Base-by-base conservation (phyloP, 768 basidiomycete species). In the Lentinula guzmanii region DNA sequence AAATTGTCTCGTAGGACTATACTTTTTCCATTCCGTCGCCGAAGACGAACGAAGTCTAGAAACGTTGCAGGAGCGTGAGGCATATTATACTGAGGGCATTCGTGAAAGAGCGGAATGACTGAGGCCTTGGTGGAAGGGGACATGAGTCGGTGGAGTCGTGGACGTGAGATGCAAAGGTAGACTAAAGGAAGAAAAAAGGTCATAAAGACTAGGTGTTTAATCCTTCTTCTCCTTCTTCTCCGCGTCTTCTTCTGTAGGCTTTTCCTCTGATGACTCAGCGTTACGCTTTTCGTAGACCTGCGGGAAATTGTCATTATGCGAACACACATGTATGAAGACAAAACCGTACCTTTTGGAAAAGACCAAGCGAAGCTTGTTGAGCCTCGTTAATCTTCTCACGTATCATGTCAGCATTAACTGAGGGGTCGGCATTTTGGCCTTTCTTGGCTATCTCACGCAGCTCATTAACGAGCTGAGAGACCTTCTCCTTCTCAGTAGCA, bases 321-420 rank as follows among this genome's bases (percentile, higher is more conserved):
- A 1, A 18, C 16, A 9, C 33, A 45, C 24, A 43, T 54, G 24
- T 28, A 57, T 54, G 15, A 48, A 45, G 11, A 58, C 18, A 7
- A 4, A 57, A 3, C 6, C 15, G 3, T 45, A 34, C 87, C 87
- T 95, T 96, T 76, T 96, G 91, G 95, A 98, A 98, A 62, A 98
- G 88, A 62, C 92, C 91, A 41, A 98, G 86, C 16, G 93, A 95
- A 15, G 95, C 96, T 68, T 91, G 88, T 71, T 98, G 96, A 4
- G 94, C 93, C 78, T 94, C 93, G 72, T 82, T 86, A 70, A 96
- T 89, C 85, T 94, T 95, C 72, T 90, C 89, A 70, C 92, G 89
- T 78, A 99, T 95, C 60, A 80, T 72, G 43, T 98, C 95, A 39
- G 94, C 85, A 60, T 87, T 91, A 67, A 97, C 76, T 42, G 83